A percentile compares a stretch with the other conserved stretches of the same genome.
phyloP scores from a whole-genome alignment of 2,329 filamentous ascomycete genomes.

The Colletotrichum costaricense region DNA sequence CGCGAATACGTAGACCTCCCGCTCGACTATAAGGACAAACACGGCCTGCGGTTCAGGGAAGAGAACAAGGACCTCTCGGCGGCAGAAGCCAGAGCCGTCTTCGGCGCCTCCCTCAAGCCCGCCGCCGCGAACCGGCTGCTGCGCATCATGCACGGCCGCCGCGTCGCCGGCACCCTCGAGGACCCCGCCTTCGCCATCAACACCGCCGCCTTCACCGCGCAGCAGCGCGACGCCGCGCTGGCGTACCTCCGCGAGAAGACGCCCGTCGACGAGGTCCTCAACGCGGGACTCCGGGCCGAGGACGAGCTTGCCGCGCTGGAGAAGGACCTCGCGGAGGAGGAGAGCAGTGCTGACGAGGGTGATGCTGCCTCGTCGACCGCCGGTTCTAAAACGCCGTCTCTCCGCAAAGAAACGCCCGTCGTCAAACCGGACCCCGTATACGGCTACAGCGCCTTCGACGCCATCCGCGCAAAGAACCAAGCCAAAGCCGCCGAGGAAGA shows the following conservation, averaged over 20 bases:
- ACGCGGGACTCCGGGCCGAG: slow-evolving; percentile 71
- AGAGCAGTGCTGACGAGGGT: slow-evolving; percentile 31
- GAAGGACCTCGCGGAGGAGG: slow-evolving; percentile 40
- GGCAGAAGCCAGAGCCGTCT: slow-evolving; percentile 59
- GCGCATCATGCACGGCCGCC: slow-evolving; percentile 69
- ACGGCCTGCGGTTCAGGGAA: slow-evolving; percentile 62
- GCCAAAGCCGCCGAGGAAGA: slow-evolving; percentile 61
- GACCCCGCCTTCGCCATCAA: slow-evolving; percentile 64
- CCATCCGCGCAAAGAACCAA: slow-evolving; percentile 64
- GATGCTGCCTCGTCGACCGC: slow-evolving; percentile 32
- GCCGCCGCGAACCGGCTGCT: slow-evolving; percentile 64
- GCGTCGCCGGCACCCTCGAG: slow-evolving; percentile 72
- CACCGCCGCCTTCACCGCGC: slow-evolving; percentile 55
- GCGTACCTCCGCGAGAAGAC: slow-evolving; percentile 65
- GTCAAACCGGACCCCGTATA: slow-evolving; percentile 63
- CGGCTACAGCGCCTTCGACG: slow-evolving; percentile 67
- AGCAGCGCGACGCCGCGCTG: slow-evolving; percentile 60
- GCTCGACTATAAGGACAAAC: slow-evolving; percentile 64
- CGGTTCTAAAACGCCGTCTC: slow-evolving; percentile 10
- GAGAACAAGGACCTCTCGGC: slow-evolving; percentile 58
- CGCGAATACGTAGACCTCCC: slow-evolving; percentile 70
- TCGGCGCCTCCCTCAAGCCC: slow-evolving; percentile 59
- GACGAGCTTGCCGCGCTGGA: slow-evolving; percentile 69
- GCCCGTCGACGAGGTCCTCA: slow-evolving; percentile 69
- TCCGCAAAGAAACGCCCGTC: slow-evolving; percentile 26